Conservation (phyloP, 345 rosid species). For the Aurinia saxatilis region DNA sequence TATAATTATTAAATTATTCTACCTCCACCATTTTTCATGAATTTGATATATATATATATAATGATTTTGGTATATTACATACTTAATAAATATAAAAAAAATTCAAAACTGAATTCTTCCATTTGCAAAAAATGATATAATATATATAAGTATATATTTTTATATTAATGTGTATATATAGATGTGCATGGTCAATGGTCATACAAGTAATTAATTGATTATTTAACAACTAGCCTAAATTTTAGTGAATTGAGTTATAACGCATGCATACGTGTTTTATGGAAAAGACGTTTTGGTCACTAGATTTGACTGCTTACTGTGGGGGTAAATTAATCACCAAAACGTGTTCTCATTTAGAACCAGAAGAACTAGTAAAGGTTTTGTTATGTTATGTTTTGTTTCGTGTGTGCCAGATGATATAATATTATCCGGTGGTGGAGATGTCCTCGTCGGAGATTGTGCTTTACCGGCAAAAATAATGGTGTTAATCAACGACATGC, state of each 20-base stretch:
- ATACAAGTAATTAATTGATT: neutral
- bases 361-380: neutral
- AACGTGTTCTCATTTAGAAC: neutral
- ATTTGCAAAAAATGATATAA: no score
- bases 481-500: conserved; percentile 79
- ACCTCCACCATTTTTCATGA: no score
- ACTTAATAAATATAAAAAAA: no score
- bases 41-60: no score
- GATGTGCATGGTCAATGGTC: no score
- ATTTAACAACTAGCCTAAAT: neutral
- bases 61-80: no score
- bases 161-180: no score
- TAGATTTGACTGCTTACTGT: conserved; percentile 12
- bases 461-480: conserved; percentile 29
- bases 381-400: neutral
- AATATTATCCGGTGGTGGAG: neutral
- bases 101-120: no score
- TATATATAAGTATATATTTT: no score
- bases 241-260: conserved; percentile 1
- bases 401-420: neutral
- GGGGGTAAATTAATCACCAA: neutral
- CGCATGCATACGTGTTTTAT: conserved; percentile 19
- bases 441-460: neutral
- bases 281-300: conserved; percentile 16
- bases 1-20: no score